Evolutionary conservation across 192 early-diverging fungal genomes (phyloP).

Genomic region (Gryganskiella cystojenkinii): DNA sequence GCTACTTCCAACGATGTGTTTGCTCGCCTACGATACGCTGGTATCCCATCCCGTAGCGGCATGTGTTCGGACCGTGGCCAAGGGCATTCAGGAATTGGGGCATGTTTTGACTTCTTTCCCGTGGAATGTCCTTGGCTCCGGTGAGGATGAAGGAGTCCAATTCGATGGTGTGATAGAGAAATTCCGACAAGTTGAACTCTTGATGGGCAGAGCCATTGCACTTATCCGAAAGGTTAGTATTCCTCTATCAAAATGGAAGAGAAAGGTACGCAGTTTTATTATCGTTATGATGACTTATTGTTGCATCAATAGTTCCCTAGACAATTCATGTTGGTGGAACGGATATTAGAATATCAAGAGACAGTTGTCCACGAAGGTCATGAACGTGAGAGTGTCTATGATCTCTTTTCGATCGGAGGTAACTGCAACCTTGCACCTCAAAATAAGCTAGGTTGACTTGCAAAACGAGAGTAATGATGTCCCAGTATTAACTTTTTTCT

Average conservation of each 20-base stretch:
- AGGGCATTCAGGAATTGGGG: slow-evolving; percentile 46
- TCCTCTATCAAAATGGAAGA: neutral
- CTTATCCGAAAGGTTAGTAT: slow-evolving; percentile 63
- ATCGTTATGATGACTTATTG: neutral
- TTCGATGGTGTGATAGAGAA: slow-evolving; percentile 48
- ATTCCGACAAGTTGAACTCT: slow-evolving; percentile 56
- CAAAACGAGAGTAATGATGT: no score
- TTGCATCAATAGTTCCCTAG: slow-evolving; percentile 60
- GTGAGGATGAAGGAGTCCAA: slow-evolving; percentile 38
- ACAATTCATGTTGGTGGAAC: slow-evolving; percentile 67
- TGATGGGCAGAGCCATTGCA: slow-evolving; percentile 63
- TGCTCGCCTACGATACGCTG: slow-evolving; percentile 82
- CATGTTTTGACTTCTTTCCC: slow-evolving; percentile 48
- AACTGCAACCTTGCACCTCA: no score
- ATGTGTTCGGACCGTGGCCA: slow-evolving; percentile 55
- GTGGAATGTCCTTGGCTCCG: slow-evolving; percentile 55
- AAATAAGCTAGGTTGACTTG: no score
- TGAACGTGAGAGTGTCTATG: slow-evolving; percentile 67
- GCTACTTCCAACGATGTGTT: slow-evolving; percentile 60
- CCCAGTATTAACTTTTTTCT: neutral
- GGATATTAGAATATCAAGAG: slow-evolving; percentile 56
- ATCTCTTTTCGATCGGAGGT: slow-evolving; percentile 67
- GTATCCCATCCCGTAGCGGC: slow-evolving; percentile 64
- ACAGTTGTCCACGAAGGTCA: slow-evolving; percentile 56
- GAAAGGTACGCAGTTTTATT: neutral